phyloP scores from a whole-genome alignment of 2,329 filamentous ascomycete genomes.

The Cercospora zeina region DNA sequence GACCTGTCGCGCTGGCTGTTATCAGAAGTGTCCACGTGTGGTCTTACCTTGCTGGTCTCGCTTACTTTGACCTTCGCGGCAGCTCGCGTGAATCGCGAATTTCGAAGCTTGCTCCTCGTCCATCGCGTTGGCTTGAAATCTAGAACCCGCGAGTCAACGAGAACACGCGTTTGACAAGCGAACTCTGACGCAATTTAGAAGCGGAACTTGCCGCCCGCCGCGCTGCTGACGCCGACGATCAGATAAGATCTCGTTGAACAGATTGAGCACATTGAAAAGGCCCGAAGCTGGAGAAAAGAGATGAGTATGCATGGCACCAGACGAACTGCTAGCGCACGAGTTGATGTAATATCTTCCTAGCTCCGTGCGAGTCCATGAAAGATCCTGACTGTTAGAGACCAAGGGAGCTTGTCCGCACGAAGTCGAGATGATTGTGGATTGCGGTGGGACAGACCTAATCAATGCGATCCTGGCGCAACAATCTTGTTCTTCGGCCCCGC shows the following conservation, averaged over 20 bases:
- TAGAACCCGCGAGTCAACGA: no score
- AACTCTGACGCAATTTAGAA: conserved; percentile 9
- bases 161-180: conserved; percentile 1
- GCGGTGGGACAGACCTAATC: neutral
- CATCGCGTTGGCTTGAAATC: conserved; percentile 29
- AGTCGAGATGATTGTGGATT: no score
- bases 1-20: conserved; percentile 60
- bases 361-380: neutral
- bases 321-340: no score
- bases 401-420: no score
- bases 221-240: neutral
- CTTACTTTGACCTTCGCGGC: conserved; percentile 79
- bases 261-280: neutral
- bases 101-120: conserved; percentile 53
- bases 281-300: neutral
- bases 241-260: neutral
- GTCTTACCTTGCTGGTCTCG: conserved; percentile 3
- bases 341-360: no score
- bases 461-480: neutral
- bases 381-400: no score
- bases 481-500: neutral
- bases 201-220: neutral
- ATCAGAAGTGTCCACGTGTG: conserved; percentile 9
- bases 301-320: neutral
- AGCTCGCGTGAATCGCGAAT: conserved; percentile 84